A percentile compares a stretch with the other conserved stretches of the same genome.
Evolutionary conservation across 805 yeast species (phyloP).

Genomic region (Ogataea sp.): DNA sequence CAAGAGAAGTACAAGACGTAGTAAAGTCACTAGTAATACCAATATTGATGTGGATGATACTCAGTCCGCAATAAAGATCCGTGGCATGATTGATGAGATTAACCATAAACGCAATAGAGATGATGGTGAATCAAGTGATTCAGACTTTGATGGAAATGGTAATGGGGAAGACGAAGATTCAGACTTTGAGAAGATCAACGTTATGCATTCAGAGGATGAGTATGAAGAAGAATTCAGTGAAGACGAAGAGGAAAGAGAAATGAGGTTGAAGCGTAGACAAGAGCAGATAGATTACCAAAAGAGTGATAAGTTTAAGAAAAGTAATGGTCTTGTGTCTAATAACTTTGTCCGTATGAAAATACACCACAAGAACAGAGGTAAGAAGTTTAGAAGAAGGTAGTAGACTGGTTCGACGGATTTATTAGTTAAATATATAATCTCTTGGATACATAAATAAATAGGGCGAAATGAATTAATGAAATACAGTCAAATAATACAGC

Average conservation of each 20-base stretch:
- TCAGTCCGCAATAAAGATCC: conserved; percentile 29
- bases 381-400: conserved; percentile 13
- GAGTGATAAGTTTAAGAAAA: background rate
- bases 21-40: conserved; percentile 32
- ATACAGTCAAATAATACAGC: too few species aligned
- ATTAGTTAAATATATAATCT: too few species aligned
- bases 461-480: too few species aligned
- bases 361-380: conserved; percentile 16
- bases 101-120: conserved; percentile 11
- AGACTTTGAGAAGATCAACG: conserved; percentile 9
- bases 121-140: conserved; percentile 9
- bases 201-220: conserved; percentile 12
- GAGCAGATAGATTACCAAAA: background rate
- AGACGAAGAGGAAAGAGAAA: conserved; percentile 9
- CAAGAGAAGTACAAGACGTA: conserved; percentile 44
- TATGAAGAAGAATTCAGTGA: conserved; percentile 18
- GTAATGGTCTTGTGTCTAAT: conserved; percentile 18
- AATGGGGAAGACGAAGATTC: conserved; percentile 14
- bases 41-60: conserved; percentile 18
- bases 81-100: conserved; percentile 30
- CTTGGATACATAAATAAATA: too few species aligned
- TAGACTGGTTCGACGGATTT: too few species aligned
- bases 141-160: conserved; percentile 4
- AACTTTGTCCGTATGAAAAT: conserved; percentile 29
- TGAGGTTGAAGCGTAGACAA: conserved; percentile 7